Percentiles rank a stretch among this genome's conserved stretches.
These are phyloP conservation scores for Calonectria pauciramosa DNA, from an alignment of 2,329 filamentous ascomycete species.

Conservation along the genomic window DNA sequence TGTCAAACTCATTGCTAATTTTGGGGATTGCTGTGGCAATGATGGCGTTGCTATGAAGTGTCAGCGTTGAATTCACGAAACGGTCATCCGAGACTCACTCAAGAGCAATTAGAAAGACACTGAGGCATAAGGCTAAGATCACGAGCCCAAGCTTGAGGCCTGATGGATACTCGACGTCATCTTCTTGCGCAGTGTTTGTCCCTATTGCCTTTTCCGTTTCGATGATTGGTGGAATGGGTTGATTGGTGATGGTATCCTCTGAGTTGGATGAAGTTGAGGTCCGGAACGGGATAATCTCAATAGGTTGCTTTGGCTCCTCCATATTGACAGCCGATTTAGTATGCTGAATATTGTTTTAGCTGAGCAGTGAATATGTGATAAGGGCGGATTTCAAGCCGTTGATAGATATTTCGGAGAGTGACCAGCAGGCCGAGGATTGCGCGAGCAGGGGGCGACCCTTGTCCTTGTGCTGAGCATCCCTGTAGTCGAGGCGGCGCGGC, in stretches of 20 bases:
- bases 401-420: neutral
- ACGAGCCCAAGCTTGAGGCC: neutral
- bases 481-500: neutral
- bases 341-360: neutral
- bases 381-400: neutral
- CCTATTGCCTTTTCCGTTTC: neutral
- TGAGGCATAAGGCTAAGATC: neutral
- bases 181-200: neutral
- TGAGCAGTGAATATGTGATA: neutral
- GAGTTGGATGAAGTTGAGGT: neutral
- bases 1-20: neutral
- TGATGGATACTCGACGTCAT: neutral
- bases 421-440: neutral
- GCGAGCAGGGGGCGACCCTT: neutral
- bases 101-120: neutral
- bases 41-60: neutral
- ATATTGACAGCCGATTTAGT: neutral
- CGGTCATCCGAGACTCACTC: neutral
- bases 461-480: neutral
- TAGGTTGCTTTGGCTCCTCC: neutral
- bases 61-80: neutral
- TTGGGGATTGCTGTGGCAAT: neutral
- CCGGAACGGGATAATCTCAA: neutral
- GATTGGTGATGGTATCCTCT: neutral
- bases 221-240: neutral